These are phyloP conservation scores for Kwoniella dejecticola DNA, from an alignment of 768 basidiomycete genomes.

Conservation along the genomic window DNA sequence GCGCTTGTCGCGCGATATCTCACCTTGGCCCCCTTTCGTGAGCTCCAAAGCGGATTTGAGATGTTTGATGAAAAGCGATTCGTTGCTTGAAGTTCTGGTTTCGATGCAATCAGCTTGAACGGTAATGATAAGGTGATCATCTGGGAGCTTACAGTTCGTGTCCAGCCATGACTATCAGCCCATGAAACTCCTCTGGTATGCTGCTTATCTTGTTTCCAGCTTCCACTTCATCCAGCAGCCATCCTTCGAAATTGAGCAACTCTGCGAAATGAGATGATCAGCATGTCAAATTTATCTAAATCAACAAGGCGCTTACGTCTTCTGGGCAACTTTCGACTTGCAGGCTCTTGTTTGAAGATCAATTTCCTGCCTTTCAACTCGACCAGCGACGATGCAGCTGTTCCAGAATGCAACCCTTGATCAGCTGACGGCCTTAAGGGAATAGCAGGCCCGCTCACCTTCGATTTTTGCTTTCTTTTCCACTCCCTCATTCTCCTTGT, in stretches of 20 bases:
- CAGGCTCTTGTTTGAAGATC: constrained; percentile 32
- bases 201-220: constrained; percentile 14
- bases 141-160: constrained; percentile 37
- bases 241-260: constrained; percentile 29
- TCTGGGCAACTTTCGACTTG: constrained; percentile 15
- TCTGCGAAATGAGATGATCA: too few relatives aligned
- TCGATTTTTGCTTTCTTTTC: constrained; percentile 32
- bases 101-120: background rate
- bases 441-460: too few relatives aligned
- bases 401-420: too few relatives aligned
- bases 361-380: constrained; percentile 38
- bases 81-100: constrained; percentile 25
- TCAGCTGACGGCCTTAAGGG: too few relatives aligned
- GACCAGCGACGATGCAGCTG: constrained; percentile 20
- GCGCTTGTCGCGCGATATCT: too few relatives aligned
- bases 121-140: background rate
- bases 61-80: constrained; percentile 31
- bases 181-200: constrained; percentile 36
- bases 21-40: constrained; percentile 21
- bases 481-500: constrained; percentile 21
- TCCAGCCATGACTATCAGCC: constrained; percentile 34
- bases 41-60: constrained; percentile 28
- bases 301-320: too few relatives aligned
- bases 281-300: too few relatives aligned
- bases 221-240: constrained; percentile 39